Evolutionary conservation across 208 protist species (phyloP), one percentile per base, ranked within the genome.

Genomic region (Tritrichomonas musculus): DNA sequence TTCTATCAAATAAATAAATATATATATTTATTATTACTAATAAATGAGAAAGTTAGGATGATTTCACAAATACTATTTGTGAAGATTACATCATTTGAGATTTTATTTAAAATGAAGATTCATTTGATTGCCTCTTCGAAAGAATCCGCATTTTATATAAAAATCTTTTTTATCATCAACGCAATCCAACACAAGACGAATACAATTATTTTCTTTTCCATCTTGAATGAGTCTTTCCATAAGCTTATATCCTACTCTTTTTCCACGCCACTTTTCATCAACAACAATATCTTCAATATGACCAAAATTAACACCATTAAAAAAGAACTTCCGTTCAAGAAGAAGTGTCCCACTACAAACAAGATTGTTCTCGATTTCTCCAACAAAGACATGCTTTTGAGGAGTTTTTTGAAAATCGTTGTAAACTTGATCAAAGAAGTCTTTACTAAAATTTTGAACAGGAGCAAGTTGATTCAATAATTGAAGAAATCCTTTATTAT

Each of bases 201-300:
- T 96, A 69, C 93, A 96, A 36, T 93, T 49, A 11, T 47, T 17
- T 47, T 93, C 65, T 27, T 94, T 66, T 41, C 93, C 95, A 17
- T 93, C 69, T 41, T 93, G 25, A 47, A 95, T 95, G 20, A 96
- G 93, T 0, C 55, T 49, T 14, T 93, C 47, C 27, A 96, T 94
- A 0, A 97, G 0, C 64, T 88, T 92, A 17, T 75, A 80, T 41
- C 96, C 96, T 39, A 88, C 1, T 20, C 77, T 47, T 57, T 41
- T 88, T 53, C 27, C 30, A 50, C 96, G 92, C 50, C 94, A 95
- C 9, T 9, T 93, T 57, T 64, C 36, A 92, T 97, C 94, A 20
- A 97, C 96, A 14, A 97, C 96, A 17, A 97, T 95, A 94, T 97
- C 96, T 96, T 97, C 96, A 93, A 97, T 97, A 93, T 97, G 96